These are phyloP conservation scores for Atalantia buxifolia DNA, from an alignment of 345 rosid species.

Conservation along the genomic window DNA sequence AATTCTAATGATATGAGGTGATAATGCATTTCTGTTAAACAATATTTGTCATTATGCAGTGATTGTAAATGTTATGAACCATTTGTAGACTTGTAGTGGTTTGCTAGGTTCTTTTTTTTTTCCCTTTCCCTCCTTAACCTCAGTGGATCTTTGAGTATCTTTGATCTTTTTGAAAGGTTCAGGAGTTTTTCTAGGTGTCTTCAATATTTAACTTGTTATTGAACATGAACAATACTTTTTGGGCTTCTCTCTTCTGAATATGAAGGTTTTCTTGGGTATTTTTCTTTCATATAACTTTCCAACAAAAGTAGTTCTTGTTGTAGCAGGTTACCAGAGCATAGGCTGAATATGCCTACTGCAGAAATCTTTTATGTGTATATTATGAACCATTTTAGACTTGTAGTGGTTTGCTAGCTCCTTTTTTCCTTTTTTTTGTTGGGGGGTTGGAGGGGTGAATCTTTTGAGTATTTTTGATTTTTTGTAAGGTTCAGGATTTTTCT, in stretches of 20 bases:
- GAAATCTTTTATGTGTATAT: neutral
- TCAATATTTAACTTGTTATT: neutral
- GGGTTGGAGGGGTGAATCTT: too few relatives aligned
- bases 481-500: neutral
- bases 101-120: neutral
- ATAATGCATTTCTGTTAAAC: neutral
- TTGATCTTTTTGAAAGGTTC: slow-evolving; percentile 4
- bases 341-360: neutral
- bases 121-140: neutral
- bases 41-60: neutral
- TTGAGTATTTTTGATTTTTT: neutral
- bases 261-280: neutral
- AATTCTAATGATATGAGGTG: neutral
- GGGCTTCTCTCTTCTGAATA: slow-evolving; percentile 1
- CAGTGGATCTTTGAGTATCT: neutral
- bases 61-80: neutral
- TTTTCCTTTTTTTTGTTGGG: neutral
- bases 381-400: neutral
- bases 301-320: neutral
- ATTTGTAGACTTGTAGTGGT: neutral
- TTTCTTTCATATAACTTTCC: neutral
- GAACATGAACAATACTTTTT: neutral
- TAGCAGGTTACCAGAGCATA: neutral
- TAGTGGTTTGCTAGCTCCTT: neutral
- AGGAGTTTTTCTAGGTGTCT: neutral